phyloP scores from a whole-genome alignment of 2,329 filamentous ascomycete genomes.

The Geosmithia morbida region DNA sequence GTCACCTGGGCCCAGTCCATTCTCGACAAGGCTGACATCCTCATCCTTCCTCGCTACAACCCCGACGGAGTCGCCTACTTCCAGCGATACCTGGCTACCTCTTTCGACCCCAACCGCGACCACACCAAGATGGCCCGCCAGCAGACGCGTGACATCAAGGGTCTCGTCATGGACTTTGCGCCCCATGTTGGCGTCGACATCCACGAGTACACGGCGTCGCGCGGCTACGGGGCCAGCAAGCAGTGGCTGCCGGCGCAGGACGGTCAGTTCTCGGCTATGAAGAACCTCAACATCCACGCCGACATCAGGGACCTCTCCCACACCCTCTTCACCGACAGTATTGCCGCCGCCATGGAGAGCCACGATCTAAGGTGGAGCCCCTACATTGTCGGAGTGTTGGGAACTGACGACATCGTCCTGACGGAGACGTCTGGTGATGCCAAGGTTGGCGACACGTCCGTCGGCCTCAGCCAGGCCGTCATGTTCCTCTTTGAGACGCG shows the following conservation, averaged over 20 bases:
- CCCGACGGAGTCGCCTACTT: slow-evolving; percentile 17
- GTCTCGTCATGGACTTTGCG: slow-evolving; percentile 10
- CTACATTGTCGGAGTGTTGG: slow-evolving; percentile 10
- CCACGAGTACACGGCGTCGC: slow-evolving; percentile 13
- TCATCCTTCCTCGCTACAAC: slow-evolving; percentile 15
- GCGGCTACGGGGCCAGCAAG: slow-evolving; percentile 7
- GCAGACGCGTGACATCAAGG: slow-evolving; percentile 15
- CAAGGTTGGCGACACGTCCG: slow-evolving; percentile 14
- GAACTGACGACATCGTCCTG: slow-evolving; percentile 6
- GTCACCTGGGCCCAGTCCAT: slow-evolving; percentile 12
- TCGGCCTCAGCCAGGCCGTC: slow-evolving; percentile 13
- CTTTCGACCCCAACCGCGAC: slow-evolving; percentile 16
- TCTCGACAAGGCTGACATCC: slow-evolving; percentile 11
- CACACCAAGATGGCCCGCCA: slow-evolving; percentile 15
- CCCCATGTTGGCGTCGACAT: slow-evolving; percentile 16
- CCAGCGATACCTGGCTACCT: slow-evolving; percentile 12
- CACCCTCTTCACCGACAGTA: slow-evolving; percentile 10
- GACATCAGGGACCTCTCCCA: slow-evolving; percentile 13
- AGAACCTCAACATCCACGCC: slow-evolving; percentile 16
- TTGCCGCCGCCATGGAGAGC: slow-evolving; percentile 13
- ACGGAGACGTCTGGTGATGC: slow-evolving; percentile 13
- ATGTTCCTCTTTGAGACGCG: slow-evolving; percentile 15
- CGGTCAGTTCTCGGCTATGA: slow-evolving; percentile 16
- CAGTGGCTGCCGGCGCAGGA: slow-evolving; percentile 11
- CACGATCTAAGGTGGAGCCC: slow-evolving; percentile 13